Base-by-base conservation (phyloP, 768 basidiomycete genomes). In the Leccinum broughii region DNA sequence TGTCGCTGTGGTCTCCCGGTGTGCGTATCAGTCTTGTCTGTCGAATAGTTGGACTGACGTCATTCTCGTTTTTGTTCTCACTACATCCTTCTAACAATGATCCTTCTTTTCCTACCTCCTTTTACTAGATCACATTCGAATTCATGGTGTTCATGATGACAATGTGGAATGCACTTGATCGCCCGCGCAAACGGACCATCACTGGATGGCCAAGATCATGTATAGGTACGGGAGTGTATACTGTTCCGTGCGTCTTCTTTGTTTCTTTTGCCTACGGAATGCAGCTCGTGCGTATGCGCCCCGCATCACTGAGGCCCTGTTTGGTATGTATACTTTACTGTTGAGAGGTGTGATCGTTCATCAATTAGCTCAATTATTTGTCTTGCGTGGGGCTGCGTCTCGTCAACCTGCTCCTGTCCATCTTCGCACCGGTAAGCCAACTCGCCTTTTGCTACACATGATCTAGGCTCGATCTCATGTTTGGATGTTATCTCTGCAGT, bases 1-100 rank as follows among this genome's bases (percentile, higher is more conserved):
- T 60, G 14, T 15, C 68, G 55, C 56, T 75, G 5, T 75, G 72
- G 74, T 26, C 48, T 20, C 72, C 74, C 8, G 72, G 74, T 13
- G 71, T 75, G 9, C 49, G 64, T 28, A 9, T 35, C 6, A 6
- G 3, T 49, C 28, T 48, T 30, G 26, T 24, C 20, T 17, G 9
- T 44, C 10, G n/a, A 20, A 34, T 13, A 5, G 26, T 9, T 11
- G 26, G 34, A 20, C 3, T 1, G 3, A 37, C 28, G 22, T 24
- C 22, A 24, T 24, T 24, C 22, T 24, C 22, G 24, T 13, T 49
- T 20, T 24, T 3, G 9, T 14, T 49, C 14, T 26, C 24, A 50
- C 14, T 17, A 3, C 39, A 2, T 20, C 10, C 17, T 34, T 20
- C 2, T 13, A n/a, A 9, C 13, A 5, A 41, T n/a, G 20, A 9